Base-by-base conservation (phyloP, 2,329 filamentous ascomycete genomes). In the Xylariaceae sp. region DNA sequence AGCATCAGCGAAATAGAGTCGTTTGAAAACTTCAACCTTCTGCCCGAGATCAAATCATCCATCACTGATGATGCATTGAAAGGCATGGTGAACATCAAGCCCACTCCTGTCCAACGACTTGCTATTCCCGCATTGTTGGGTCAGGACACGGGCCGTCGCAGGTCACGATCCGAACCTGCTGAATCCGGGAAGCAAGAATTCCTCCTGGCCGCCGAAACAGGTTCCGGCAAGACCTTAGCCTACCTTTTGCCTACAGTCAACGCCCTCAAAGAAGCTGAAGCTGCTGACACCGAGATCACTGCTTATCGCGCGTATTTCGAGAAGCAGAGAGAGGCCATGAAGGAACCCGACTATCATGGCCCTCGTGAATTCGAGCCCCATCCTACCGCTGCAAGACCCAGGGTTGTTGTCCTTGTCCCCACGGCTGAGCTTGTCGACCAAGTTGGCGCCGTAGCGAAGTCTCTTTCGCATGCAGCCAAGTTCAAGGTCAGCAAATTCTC, bases 171-270 rank as follows among this genome's bases (percentile, higher is more conserved):
- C 8, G 39, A 25, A 47, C 64, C 61, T 33, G 54, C 59, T 29
- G 54, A 50, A 5, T 44, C 63, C 3, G 60, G 57, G 45, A 75
- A 61, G 54, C 67, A 69, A 48, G 77, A 72, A 68, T 96, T 88
- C 61, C 75, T 98, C 11, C 75, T 98, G 40, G 93, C 93, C 4
- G 93, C 93, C 10, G 93, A 98, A 72, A 98, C 93, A 0, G 93
- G 93, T 11, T 97, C 93, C 1, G 93, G 93, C 49, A 98, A 98
- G 73, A 98, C 93, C 1, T 73, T 98, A 50, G 89, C 93, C 7
- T 98, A 98, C 62, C 72, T 97, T 5, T 68, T 96, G 5, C 94
- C 93, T 0, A 77, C 85, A 14, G 74, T 98, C 42, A 83, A 98
- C 67, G 86, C 88, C 7, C 67, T 98, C 58, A 98, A 98, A 69